Evolutionary conservation across 768 basidiomycete genomes (phyloP), one percentile per base, ranked within the genome.

Genomic region (Trametes gibbosa): DNA sequence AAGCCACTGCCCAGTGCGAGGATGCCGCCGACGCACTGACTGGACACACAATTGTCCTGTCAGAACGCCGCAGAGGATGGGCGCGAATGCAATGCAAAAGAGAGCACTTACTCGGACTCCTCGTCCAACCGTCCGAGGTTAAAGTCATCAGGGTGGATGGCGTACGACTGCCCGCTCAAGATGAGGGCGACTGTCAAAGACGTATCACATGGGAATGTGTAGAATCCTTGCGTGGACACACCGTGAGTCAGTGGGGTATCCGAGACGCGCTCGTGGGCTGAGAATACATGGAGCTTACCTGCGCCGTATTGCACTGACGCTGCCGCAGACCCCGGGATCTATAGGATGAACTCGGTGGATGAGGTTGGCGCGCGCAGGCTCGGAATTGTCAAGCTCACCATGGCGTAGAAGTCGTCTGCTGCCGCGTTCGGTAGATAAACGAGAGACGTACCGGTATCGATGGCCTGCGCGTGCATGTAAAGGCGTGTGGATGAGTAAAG

Each of bases 361-460:
- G 13, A 39, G 37, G 16, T 39, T 5, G 46, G 35, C 9, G 13
- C 17, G 17, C 3, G 46, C 37, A 57, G 39, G 3, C 14, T 19
- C 32, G 23, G n/a, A n/a, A 23, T 8, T 2, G 1, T 19, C 3
- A 1, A 8, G 47, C 74, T 50, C 25, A 81, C 82, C 64, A 68
- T 63, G 2, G 63, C 53, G 69, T 87, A 89, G 58, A 89, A 76
- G 9, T 70, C 62, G 2, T 66, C 50, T 5, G 78, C 82, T 27
- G 82, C 61, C 0, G 65, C 47, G 39, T 72, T 67, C 1, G 85
- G 83, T 6, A 85, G 58, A 69, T 87, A 87, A 57, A 87, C 81
- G 25, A 87, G 73, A 27, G 85, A 83, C 3, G 85, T 86, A 29
- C 87, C 86, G 0, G 85, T 85, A 65, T 89, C 87, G 58, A 89